Evolutionary conservation across 208 protist genomes (phyloP).

Genomic region (Trypanosoma vivax): DNA sequence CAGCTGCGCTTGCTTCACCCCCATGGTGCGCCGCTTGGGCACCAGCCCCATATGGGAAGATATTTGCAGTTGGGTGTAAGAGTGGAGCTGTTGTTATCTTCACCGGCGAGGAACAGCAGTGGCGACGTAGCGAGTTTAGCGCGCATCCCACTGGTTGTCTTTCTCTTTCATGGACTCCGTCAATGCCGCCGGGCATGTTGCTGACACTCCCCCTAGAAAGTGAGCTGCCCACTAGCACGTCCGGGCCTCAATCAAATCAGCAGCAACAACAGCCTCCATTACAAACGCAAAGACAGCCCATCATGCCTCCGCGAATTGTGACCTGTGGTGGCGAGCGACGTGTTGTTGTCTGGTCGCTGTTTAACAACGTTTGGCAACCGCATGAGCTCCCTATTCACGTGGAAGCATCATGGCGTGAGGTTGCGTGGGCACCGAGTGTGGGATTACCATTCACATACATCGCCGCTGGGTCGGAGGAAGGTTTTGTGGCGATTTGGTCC

Average conservation of each 20-base stretch:
- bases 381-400: conserved; percentile 37
- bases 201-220: conserved; percentile 57
- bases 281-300: conserved; percentile 17
- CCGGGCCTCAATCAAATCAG: too few relatives aligned
- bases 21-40: conserved; percentile 72
- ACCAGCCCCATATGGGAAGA: conserved; percentile 66
- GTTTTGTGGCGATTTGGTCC: conserved; percentile 67
- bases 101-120: conserved; percentile 47
- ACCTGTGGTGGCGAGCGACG: conserved; percentile 48
- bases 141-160: conserved; percentile 45
- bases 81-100: conserved; percentile 61
- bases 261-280: not conserved
- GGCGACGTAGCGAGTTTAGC: conserved; percentile 48
- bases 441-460: conserved; percentile 81
- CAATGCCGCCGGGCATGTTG: conserved; percentile 55
- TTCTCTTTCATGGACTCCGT: conserved; percentile 60
- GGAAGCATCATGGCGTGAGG: conserved; percentile 42
- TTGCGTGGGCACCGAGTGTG: conserved; percentile 73
- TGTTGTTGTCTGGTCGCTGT: conserved; percentile 62
- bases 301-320: conserved; percentile 68
- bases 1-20: conserved; percentile 24
- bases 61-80: conserved; percentile 74
- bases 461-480: conserved; percentile 67
- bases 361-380: conserved; percentile 34
- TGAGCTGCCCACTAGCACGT: conserved; percentile 10